Conservation (phyloP, 768 basidiomycete species). For the Lentinula detonsa region DNA sequence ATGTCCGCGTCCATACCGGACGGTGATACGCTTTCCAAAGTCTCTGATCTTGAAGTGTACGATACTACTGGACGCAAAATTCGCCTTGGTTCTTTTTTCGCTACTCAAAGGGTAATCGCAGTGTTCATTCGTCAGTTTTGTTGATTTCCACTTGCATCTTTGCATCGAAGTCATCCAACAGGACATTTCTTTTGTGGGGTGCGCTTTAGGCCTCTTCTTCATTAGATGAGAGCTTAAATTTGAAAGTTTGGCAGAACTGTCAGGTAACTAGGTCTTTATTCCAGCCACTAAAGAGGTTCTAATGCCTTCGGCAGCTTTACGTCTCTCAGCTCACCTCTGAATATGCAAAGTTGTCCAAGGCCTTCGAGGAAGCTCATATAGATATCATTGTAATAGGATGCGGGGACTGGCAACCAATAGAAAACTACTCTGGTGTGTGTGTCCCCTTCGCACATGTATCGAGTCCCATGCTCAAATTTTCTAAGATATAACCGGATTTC, state of each 20-base stretch:
- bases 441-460: neutral
- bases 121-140: conserved; percentile 52
- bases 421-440: conserved; percentile 38
- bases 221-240: neutral
- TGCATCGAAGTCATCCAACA: conserved; percentile 11
- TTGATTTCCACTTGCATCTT: neutral
- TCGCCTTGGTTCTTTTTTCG: conserved; percentile 46
- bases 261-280: neutral
- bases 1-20: conserved; percentile 22
- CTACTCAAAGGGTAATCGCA: conserved; percentile 45
- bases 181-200: conserved; percentile 68
- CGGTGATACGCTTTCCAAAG: conserved; percentile 25
- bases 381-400: conserved; percentile 53
- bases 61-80: conserved; percentile 40
- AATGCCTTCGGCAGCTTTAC: conserved; percentile 39
- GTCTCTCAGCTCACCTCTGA: conserved; percentile 31
- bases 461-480: neutral
- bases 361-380: conserved; percentile 30
- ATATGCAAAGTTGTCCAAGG: conserved; percentile 12
- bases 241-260: neutral
- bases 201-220: conserved; percentile 13
- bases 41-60: conserved; percentile 33
- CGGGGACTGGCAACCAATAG: conserved; percentile 48
- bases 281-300: neutral
- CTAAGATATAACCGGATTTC: conserved; percentile 36